Base-by-base conservation (phyloP, 2,329 filamentous ascomycete species). In the Didymella pomorum region DNA sequence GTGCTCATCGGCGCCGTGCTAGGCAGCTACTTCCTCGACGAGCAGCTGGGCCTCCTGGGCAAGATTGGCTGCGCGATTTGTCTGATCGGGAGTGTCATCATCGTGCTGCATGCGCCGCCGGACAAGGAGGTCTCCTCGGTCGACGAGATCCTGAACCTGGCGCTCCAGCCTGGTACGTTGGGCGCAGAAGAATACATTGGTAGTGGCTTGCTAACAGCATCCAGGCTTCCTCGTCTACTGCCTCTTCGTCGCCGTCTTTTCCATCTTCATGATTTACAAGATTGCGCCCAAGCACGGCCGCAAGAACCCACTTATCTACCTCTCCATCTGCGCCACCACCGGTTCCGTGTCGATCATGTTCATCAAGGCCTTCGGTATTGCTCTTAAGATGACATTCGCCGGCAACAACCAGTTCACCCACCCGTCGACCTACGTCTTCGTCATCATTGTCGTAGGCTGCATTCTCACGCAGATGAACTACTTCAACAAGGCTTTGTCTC, bases 401-500 rank as follows among this genome's bases (percentile, higher is more conserved):
- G 95, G 94, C 52, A 90, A 96, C 79, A 99, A 99, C 79, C 95
- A 99, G 78, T 97, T 99, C 78, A 87, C 87, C 5, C 92, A 96
- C 69, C 92, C 96, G 2, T 97, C 93, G 48, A 99, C 96, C 59
- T 99, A 99, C 71, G 93, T 97, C 63, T 99, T 99, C 77, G 89
- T 94, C 79, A 97, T 99, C 66, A 87, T 98, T 65, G 95, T 93
- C 0, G 84, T 85, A 3, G 92, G 97, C 64, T 99, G 95, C 82
- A 98, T 99, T 74, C 78, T 99, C 67, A 97, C 93, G 9, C 95
- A 99, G 83, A 98, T 99, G 95, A 99, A 99, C 79, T 99, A 99
- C 79, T 97, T 99, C 80, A 99, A 99, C 84, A 99, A 99, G 79
- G 95, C 95, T 8, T 82, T 99, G 60, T 96, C 92, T 78, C 93